Percentiles rank a stretch among this genome's conserved stretches.
Evolutionary conservation across 192 early-diverging fungal genomes (phyloP).

Genomic region (Rhizoclosmatium globosum): DNA sequence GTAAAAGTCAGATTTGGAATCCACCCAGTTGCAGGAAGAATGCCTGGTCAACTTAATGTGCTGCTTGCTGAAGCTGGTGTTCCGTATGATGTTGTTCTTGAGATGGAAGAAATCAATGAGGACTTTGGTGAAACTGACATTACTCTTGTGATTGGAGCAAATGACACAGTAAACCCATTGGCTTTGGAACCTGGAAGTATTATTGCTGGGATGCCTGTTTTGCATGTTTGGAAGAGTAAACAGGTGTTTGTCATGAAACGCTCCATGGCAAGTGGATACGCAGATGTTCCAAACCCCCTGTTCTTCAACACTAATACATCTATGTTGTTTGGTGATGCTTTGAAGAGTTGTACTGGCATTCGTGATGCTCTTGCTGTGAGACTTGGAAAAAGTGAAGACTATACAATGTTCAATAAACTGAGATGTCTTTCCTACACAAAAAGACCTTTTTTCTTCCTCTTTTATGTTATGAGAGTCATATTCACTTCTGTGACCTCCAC

Average conservation of each 20-base stretch:
- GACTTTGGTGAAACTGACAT: slow-evolving; percentile 47
- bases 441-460: too few species aligned
- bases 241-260: slow-evolving; percentile 50
- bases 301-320: slow-evolving; percentile 43
- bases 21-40: slow-evolving; percentile 51
- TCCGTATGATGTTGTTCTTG: slow-evolving; percentile 48
- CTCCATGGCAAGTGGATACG: slow-evolving; percentile 40
- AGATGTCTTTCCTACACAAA: too few species aligned
- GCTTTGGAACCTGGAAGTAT: slow-evolving; percentile 40
- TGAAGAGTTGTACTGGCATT: slow-evolving; percentile 41
- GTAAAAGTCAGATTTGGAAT: slow-evolving; percentile 45
- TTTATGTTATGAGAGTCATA: too few species aligned
- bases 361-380: slow-evolving; percentile 30
- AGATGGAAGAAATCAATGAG: slow-evolving; percentile 54
- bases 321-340: slow-evolving; percentile 51
- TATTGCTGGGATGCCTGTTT: slow-evolving; percentile 51
- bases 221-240: slow-evolving; percentile 49
- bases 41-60: slow-evolving; percentile 53
- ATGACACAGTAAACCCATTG: slow-evolving; percentile 51
- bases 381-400: slow-evolving; percentile 10
- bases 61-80: slow-evolving; percentile 47
- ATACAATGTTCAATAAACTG: neutral
- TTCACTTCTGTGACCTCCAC: too few species aligned
- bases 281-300: slow-evolving; percentile 49
- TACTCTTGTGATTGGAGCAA: slow-evolving; percentile 45